phyloP scores from a whole-genome alignment of 2,329 filamentous ascomycete species.

The Thielaviopsis populi region DNA sequence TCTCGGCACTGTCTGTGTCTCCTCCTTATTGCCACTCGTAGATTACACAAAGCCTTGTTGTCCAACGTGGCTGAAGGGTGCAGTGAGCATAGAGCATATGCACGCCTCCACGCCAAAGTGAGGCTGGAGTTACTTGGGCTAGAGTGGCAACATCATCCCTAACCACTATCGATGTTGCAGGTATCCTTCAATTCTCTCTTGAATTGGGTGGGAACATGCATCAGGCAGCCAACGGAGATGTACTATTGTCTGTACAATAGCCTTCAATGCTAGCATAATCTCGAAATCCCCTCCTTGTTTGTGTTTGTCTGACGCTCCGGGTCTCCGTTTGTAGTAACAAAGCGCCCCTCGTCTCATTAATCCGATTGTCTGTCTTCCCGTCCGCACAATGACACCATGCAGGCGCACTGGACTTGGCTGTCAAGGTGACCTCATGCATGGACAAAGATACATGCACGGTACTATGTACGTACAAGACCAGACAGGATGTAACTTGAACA shows the following conservation, averaged over 20 bases:
- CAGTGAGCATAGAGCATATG: neutral
- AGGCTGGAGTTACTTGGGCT: neutral
- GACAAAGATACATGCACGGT: neutral
- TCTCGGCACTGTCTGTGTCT: neutral
- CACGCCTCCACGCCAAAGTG: neutral
- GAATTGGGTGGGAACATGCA: neutral
- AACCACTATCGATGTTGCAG: neutral
- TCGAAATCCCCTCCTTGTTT: neutral
- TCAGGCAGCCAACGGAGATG: neutral
- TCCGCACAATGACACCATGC: neutral
- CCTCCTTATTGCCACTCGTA: neutral
- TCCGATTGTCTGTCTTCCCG: neutral
- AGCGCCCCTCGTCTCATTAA: neutral
- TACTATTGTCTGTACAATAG: neutral
- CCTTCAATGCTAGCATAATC: neutral
- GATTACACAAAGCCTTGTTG: neutral
- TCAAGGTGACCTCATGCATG: neutral
- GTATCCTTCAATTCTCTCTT: neutral
- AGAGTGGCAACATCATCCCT: neutral
- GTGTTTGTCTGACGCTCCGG: neutral
- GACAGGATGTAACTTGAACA: neutral
- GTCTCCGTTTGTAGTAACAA: neutral
- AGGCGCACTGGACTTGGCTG: neutral
- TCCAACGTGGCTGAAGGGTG: neutral
- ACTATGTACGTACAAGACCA: neutral